Base-by-base conservation (phyloP, 768 basidiomycete species). In the Terana coerulea region DNA sequence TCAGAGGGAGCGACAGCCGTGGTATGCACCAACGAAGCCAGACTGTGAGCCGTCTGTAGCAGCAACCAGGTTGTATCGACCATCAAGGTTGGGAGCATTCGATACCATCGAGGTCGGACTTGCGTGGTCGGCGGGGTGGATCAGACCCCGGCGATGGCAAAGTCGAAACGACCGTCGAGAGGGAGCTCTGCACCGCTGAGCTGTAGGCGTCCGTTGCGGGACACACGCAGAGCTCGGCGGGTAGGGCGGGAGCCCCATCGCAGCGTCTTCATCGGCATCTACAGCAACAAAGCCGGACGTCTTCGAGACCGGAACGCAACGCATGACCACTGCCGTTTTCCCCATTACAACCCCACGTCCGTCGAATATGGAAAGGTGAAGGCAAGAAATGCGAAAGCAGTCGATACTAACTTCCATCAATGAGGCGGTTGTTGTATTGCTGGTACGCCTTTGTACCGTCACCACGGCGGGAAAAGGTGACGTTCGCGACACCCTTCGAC, bases 331-430 rank as follows among this genome's bases (percentile, higher is more conserved):
- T 33, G 17, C 8, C 11, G 11, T 10, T 31, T 22, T 31, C 45
- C 11, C 45, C 8, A 34, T 31, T 31, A 33, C 45, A 22, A 33
- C 30, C 26, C 45, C 45, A 24, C 30, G 24, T 30, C 6, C 24
- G 36, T 34, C 28, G 44, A 52, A 29, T 31, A 21, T 33, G 49
- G 52, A 45, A 40, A 50, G 48, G 53, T 36, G 43, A 44, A 52
- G 44, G 45, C 41, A 54, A 54, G 33, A 30, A 49, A 49, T 19
- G 60, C 65, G 65, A 64, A 67, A 67, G 68, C 62, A 66, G 77
- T 74, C 75, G 83, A 79, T 89, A 98, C 97, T 93, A 89, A 99
- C 97, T 97, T 77, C 94, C 93, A 87, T 99, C 97, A 83, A 99
- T 95, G 75, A 98, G 88, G 68, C 97, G 88, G 75, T 91, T 91